Evolutionary conservation across 768 basidiomycete species (phyloP), one percentile per base, ranked within the genome.

Genomic region (Rhizopogon vesiculosus): DNA sequence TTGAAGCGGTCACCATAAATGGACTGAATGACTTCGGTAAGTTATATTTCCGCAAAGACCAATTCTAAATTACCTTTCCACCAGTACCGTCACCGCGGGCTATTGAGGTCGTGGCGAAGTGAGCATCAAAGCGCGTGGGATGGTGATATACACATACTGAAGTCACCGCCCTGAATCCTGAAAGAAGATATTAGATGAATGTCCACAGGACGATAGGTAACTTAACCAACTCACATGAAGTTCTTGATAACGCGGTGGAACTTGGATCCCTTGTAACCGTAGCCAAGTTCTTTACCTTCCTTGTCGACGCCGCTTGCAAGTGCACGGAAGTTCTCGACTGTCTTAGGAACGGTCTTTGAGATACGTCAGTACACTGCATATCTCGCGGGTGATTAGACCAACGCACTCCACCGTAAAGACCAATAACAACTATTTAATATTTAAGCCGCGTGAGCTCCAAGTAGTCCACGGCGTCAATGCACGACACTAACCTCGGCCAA

Each of bases 161-260:
- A 99, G 76, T 98, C 96, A 74, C 96, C 96, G 65, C 95, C 95
- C 76, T 98, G 95, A 63, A 96, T 93, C 91, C 91, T 91, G 58
- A 57, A 56, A 33, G 41, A 49, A 25, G 8, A 35, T 5, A 8
- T 56, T 7, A 54, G 13, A 1, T 16, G 53, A 33, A 42, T 56
- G 8, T 60, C 10, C 6, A 7, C 5, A 50, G 45, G 5, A 25
- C 6, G 50, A 25, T 18, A 40, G 43, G 38, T 41, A 42, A 38
- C 45, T 39, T 41, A 42, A 38, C 45, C 13, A 33, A 64, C 82
- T 63, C 53, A 86, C 93, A 96, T 96, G 74, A 96, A 96, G 64
- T 89, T 77, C 73, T 92, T 91, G 70, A 97, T 96, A 58, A 98
- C 84, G 68, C 95, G 89, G 75, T 99, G 96, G 85, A 99, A 99